Percentiles rank a stretch among this genome's conserved stretches.
These are phyloP conservation scores for Coemansia biformis DNA, from an alignment of 192 early-diverging fungal genomes.

Conservation along the genomic window DNA sequence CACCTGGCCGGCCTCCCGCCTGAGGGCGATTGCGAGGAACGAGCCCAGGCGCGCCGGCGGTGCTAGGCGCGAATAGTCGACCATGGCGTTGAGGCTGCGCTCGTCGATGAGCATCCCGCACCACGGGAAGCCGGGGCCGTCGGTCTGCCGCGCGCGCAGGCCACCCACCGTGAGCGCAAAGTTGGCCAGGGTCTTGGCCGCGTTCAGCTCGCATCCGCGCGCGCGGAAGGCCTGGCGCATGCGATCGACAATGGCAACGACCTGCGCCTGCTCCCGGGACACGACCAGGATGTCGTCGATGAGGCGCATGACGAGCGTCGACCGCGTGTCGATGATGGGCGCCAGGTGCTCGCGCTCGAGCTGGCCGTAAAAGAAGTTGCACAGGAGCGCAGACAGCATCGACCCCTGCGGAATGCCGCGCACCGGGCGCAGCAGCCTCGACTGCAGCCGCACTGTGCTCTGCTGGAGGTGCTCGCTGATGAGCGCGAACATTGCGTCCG, in stretches of 20 bases:
- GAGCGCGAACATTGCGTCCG: slow-evolving; percentile 41
- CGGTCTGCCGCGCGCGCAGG: slow-evolving; percentile 24
- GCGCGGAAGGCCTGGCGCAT: slow-evolving; percentile 60
- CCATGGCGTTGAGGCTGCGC: slow-evolving; percentile 58
- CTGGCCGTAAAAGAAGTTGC: slow-evolving; percentile 79
- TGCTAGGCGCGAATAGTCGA: slow-evolving; percentile 62
- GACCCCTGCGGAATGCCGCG: slow-evolving; percentile 92
- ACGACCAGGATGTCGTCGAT: slow-evolving; percentile 85
- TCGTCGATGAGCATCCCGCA: slow-evolving; percentile 76
- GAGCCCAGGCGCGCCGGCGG: slow-evolving; percentile 38
- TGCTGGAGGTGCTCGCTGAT: slow-evolving; percentile 61
- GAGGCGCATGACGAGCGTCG: slow-evolving; percentile 64
- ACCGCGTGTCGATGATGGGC: slow-evolving; percentile 32
- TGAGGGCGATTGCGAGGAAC: slow-evolving; percentile 51
- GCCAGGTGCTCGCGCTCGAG: slow-evolving; percentile 59
- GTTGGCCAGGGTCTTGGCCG: slow-evolving; percentile 72
- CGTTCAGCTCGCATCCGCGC: slow-evolving; percentile 74
- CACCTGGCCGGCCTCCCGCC: slow-evolving; percentile 24
- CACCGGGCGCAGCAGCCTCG: slow-evolving; percentile 60
- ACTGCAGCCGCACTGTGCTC: slow-evolving; percentile 63
- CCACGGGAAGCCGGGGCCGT: slow-evolving; percentile 50
- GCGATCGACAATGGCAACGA: slow-evolving; percentile 50
- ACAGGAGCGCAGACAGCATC: slow-evolving; percentile 75
- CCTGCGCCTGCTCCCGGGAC: slow-evolving; percentile 52
- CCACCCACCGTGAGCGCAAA: slow-evolving; percentile 54